Evolutionary conservation across 2,329 filamentous ascomycete genomes (phyloP), one percentile per base, ranked within the genome.

Genomic region (Fusarium succisae): DNA sequence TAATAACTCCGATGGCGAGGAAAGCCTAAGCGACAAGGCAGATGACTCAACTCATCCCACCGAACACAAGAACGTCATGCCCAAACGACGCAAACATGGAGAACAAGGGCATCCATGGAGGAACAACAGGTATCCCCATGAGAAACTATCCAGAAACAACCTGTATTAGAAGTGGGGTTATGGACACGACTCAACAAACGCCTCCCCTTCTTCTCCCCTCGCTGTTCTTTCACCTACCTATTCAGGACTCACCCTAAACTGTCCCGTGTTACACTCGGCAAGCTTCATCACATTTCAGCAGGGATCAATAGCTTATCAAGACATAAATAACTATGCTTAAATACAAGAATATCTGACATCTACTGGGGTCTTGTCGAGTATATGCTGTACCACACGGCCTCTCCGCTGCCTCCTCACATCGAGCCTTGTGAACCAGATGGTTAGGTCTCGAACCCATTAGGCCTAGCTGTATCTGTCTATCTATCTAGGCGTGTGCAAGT

Each of bases 251-350:
- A 17, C 17, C 37, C 43, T 12, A 24, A n/a, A 22, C 26, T 17
- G 20, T 22, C 32, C 30, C 18, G 15, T 37, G 55, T 43, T 48
- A 63, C 43, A 48, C 37, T 37, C 37, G 28, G 15, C 14, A 61
- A 15, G 8, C 43, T 43, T 18, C 22, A n/a, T 37, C n/a, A 32
- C 12, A 37, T 12, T 37, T 41, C 28, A 61, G 3, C 61, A 50
- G 9, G 55, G 43, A 41, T 61, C 43, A 41, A 28, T 24, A 37
- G 7, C 12, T 26, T 30, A 18, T 20, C 12, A 17, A 38, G 30
- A 47, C 13, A 32, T 26, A 55, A 28, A 28, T 26, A 63, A 24
- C 12, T 41, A 63, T 43, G 58, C 47, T 66, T 66, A 66, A 54
- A 22, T 30, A 4, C n/a, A 37, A 55, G 8, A 24, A 30, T 41